These are phyloP conservation scores for Diaporthe citri DNA, from an alignment of 2,329 filamentous ascomycete genomes.

Conservation along the genomic window DNA sequence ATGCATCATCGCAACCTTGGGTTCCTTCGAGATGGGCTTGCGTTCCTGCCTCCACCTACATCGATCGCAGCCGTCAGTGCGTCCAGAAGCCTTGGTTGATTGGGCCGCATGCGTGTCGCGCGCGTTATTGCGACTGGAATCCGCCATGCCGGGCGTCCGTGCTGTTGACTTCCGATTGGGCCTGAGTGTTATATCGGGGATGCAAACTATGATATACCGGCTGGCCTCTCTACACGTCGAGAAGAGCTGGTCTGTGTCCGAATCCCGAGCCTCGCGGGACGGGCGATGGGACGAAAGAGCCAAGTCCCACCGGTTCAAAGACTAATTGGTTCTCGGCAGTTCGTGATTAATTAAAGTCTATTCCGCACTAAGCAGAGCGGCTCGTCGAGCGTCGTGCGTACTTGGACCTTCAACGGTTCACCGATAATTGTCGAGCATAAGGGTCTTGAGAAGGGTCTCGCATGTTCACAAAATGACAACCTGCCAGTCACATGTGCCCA, in stretches of 20 bases:
- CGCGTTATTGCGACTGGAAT: neutral
- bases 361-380: neutral
- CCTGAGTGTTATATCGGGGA: neutral
- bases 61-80: constrained; percentile 20
- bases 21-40: constrained; percentile 23
- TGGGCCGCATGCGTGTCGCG: neutral
- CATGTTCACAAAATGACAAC: neutral
- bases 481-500: constrained; percentile 10
- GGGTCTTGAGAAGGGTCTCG: neutral
- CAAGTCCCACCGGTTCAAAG: neutral
- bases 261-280: constrained; percentile 10
- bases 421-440: neutral
- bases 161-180: constrained; percentile 23
- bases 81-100: neutral
- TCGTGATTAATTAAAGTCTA: constrained; percentile 6
- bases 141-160: constrained; percentile 10
- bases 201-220: neutral
- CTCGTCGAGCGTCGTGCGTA: neutral
- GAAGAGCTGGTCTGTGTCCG: neutral
- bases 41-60: neutral
- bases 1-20: constrained; percentile 26
- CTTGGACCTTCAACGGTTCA: neutral
- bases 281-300: constrained; percentile 14
- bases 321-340: constrained; percentile 9
- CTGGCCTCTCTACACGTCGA: neutral